Percentiles rank a stretch among this genome's conserved stretches.
phyloP scores from a whole-genome alignment of 371 early-diverging fungal species.

The Apophysomyces variabilis region DNA sequence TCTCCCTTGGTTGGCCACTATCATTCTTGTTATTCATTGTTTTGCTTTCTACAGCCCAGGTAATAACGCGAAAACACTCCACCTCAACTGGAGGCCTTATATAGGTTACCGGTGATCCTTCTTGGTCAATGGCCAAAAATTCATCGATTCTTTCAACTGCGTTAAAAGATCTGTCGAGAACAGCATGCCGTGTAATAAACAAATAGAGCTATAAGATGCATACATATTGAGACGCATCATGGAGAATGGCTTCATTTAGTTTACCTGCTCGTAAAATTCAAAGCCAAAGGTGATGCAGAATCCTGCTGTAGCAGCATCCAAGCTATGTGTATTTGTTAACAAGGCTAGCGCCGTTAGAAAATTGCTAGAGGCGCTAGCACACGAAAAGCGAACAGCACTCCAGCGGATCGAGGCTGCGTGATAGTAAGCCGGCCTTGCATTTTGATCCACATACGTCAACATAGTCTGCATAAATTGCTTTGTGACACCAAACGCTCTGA shows the following conservation, averaged over 20 bases:
- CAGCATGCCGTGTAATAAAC: conserved; percentile 67
- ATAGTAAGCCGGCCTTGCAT: conserved; percentile 70
- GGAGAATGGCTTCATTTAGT: conserved; percentile 31
- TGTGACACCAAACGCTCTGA: conserved; percentile 54
- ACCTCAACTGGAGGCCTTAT: conserved; percentile 22
- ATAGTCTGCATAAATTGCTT: conserved; percentile 45
- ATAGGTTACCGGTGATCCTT: conserved; percentile 48
- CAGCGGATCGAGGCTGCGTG: conserved; percentile 76
- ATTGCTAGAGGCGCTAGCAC: conserved; percentile 60
- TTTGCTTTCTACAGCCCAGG: no score
- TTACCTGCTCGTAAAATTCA: conserved; percentile 45
- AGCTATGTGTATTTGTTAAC: conserved; percentile 32
- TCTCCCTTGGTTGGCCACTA: conserved; percentile 69
- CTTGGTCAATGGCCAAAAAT: conserved; percentile 63
- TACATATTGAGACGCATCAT: no score
- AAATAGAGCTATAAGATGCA: conserved; percentile 62
- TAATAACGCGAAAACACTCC: no score
- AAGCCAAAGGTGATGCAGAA: conserved; percentile 75
- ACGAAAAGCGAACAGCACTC: conserved; percentile 69
- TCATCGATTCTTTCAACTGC: conserved; percentile 75
- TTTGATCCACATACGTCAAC: conserved; percentile 45
- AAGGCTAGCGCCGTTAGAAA: conserved; percentile 58
- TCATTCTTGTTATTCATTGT: background rate
- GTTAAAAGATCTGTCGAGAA: conserved; percentile 75
- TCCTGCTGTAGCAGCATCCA: conserved; percentile 70